phyloP scores from a whole-genome alignment of 2,329 filamentous ascomycete genomes.

The Blastomyces percursus region DNA sequence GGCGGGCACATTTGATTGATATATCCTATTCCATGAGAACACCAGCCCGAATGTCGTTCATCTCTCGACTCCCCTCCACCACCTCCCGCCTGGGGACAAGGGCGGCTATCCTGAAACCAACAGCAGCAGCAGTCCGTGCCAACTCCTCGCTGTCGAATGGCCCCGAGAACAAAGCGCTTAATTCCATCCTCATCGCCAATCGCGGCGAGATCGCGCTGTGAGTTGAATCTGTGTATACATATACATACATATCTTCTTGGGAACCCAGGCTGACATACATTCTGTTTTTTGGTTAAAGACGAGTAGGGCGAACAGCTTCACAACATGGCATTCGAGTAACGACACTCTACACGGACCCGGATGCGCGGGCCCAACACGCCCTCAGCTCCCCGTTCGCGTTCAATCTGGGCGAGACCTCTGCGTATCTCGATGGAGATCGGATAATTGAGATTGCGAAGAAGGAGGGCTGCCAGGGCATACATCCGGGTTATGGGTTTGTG shows the following conservation, averaged over 20 bases:
- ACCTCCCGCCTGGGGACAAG: conserved; percentile 13
- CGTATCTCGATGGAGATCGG: conserved; percentile 84
- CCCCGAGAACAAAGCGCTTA: conserved; percentile 34
- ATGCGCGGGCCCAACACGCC: conserved; percentile 78
- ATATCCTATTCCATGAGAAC: neutral
- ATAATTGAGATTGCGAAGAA: conserved; percentile 83
- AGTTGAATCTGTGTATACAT: conserved; percentile 13
- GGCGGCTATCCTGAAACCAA: conserved; percentile 11
- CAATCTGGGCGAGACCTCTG: conserved; percentile 64
- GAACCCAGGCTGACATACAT: too few relatives aligned
- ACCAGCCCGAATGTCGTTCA: conserved; percentile 10
- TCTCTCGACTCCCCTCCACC: conserved; percentile 12
- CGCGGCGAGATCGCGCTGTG: conserved; percentile 87
- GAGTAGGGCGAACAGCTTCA: conserved; percentile 78
- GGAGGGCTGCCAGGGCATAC: conserved; percentile 78
- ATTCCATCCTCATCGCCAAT: conserved; percentile 89
- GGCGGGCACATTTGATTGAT: neutral
- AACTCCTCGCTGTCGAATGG: conserved; percentile 10
- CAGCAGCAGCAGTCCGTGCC: conserved; percentile 5
- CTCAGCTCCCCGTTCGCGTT: conserved; percentile 72
- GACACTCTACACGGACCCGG: conserved; percentile 88
- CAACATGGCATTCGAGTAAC: conserved; percentile 86
- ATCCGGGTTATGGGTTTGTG: conserved; percentile 87
- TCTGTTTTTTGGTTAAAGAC: conserved; percentile 29
- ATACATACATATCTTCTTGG: neutral